These are phyloP conservation scores for Eutypa lata DNA, from an alignment of 2,329 filamentous ascomycete genomes.

Conservation along the genomic window DNA sequence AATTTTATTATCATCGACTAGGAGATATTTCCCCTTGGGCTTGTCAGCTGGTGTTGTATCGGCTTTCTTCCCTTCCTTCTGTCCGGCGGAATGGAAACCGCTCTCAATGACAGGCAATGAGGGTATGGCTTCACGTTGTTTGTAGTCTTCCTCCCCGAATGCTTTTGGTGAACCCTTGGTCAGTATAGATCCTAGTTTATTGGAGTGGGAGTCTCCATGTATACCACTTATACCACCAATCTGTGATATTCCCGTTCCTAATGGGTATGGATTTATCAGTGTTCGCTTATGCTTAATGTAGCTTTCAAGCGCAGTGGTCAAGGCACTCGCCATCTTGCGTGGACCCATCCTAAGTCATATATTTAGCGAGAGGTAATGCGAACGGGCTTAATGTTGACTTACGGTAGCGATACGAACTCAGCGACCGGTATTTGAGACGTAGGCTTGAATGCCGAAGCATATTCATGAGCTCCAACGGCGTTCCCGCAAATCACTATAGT, in stretches of 20 bases:
- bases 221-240: too few relatives aligned
- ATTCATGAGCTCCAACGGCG: slow-evolving; percentile 25
- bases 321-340: slow-evolving; percentile 33
- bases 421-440: slow-evolving; percentile 21
- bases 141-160: too few relatives aligned
- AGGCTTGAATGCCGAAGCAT: slow-evolving; percentile 7
- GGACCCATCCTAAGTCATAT: slow-evolving; percentile 27
- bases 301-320: slow-evolving; percentile 10
- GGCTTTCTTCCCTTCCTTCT: background rate
- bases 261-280: background rate
- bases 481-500: slow-evolving; percentile 33
- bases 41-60: background rate
- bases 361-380: background rate
- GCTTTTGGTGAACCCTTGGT: too few relatives aligned
- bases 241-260: background rate
- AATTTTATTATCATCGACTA: slow-evolving; percentile 41
- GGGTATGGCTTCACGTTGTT: background rate
- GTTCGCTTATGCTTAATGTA: background rate
- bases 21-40: slow-evolving; percentile 23
- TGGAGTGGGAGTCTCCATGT: too few relatives aligned
- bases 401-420: slow-evolving; percentile 38
- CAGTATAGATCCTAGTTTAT: too few relatives aligned
- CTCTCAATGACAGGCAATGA: background rate
- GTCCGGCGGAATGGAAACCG: background rate
- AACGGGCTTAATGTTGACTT: slow-evolving; percentile 12